Evolutionary conservation across 371 early-diverging fungal species (phyloP), one percentile per base, ranked within the genome.

Genomic region (Mortierella sp.): DNA sequence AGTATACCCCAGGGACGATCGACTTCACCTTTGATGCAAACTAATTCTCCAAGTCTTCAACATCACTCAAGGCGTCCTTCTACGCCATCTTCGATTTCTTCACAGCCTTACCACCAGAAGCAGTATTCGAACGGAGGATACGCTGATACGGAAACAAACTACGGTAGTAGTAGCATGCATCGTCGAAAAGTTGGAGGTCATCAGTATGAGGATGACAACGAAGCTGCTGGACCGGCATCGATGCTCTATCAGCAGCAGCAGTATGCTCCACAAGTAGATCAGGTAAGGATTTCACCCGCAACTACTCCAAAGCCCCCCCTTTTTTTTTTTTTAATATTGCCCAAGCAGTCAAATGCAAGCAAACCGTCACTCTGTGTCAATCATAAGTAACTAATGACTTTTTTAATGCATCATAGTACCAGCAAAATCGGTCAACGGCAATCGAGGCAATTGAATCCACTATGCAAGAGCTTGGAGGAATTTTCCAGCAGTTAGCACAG

Each of bases 371-470:
- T 50, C 7, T 14, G 6, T 21, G 16, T n/a, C 14, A 50, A 7
- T 16, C 50, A 50, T 21, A 46, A 46, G 46, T 9, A 46, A 46
- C 16, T 16, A 16, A 11, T 46, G 16, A 16, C 11, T 16, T 30
- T 50, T 25, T 50, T 57, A 26, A 19, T 50, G 43, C 84, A 92
- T 60, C 84, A 89, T 64, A 89, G 64, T 94, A 96, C 77, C 85
- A 97, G 56, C 96, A 97, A 62, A 88, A 88, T 55, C 86, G 99
- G 55, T 88, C 92, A 0, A 89, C 92, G 4, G 98, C 99, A 1
- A 97, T 99, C 61, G 94, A 95, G 70, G 91, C 94, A 18, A 98
- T 99, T 61, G 99, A 99, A 68, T 92, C 95, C 14, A 99, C 99
- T 1, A 96, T 99, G 64, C 94, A 96, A 0, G 99, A 99, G 77